Base-by-base conservation (phyloP, 306 rosid species). In the Rubus idaeus region DNA sequence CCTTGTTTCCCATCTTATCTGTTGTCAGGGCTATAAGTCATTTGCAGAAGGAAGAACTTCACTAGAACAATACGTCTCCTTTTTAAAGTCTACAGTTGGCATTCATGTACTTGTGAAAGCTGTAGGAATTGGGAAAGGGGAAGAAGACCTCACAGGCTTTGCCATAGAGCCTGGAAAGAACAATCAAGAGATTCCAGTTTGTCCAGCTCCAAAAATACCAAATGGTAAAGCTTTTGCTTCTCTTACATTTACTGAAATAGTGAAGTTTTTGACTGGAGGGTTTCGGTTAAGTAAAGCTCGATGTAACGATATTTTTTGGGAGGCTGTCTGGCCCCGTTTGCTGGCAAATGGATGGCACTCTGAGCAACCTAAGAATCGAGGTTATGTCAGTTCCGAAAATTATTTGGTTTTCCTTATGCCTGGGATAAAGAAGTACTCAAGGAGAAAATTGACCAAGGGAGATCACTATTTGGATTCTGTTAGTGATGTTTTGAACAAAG, bases 261-360 rank as follows among this genome's bases (percentile, higher is more conserved):
- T 93, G 26, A 85, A 86, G 37, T 65, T 62, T 79, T 81, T 93
- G 83, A 86, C 94, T 0, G 94, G 90, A 81, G 96, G 89, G n/a
- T 46, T 66, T 76, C 90, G 89, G 66, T 72, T 88, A 79, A 90
- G 97, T 87, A 90, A 93, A 81, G 86, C 88, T 61, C 88, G 89
- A 71, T 83, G 91, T 77, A 86, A 74, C 13, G 94, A 90, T 45
- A 87, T 92, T 57, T 92, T 92, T 80, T 90, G 97, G 97, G 92
- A 89, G 74, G 97, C 97, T 75, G 91, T 92, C 75, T 92, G 97
- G 97, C 97, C 97, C 18, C 97, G 95, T 73, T 87, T 90, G 79
- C 84, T 91, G 7, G 95, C 88, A 41, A 92, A 85, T 80, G 97
- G 95, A 65, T 92, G 97, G 95, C 90, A 90, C 81, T 90, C 96